Base-by-base conservation (phyloP, 768 basidiomycete species). In the Cubamyces lactineus region DNA sequence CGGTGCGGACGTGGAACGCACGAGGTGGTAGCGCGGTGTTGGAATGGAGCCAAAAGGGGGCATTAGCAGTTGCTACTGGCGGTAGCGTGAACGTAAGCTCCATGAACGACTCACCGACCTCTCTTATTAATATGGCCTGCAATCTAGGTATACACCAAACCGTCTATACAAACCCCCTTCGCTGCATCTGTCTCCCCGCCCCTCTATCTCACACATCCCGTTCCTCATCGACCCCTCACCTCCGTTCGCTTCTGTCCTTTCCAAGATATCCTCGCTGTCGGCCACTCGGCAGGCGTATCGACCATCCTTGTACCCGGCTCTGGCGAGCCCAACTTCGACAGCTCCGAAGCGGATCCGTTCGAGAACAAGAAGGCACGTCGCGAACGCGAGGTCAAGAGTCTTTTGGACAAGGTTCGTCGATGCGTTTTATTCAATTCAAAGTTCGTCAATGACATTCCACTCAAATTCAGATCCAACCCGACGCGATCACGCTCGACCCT, bases 301-400 rank as follows among this genome's bases (percentile, higher is more conserved):
- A 90, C 85, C 43, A 83, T 98, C 53, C 80, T 98, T 57, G 88
- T 98, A 0, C 97, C 97, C 0, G 96, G 96, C 26, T 78, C 88
- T 9, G 97, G 96, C 38, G 96, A 98, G 74, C 86, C 96, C 48
- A 95, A 97, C 79, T 96, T 95, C 72, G 97, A 99, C 70, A 91
- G 89, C 60, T 74, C 82, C 15, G 97, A 98, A 74, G 92, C 94
- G 0, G 96, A 99, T 83, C 94, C 96, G 2, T 98, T 91, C 77
- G 96, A 99, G 75, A 84, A 88, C 69, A 86, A 83, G 73, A 87
- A 85, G 64, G 81, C 90, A 21, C 76, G 94, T 59, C 81, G 92
- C 57, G 97, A 98, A 77, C 82, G 92, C 59, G 97, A 98, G 74
- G 94, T 98, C 69, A 88, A 91, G 72, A 83, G 81, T 46, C 83